Conservation (phyloP, 148 eudicot genomes). For the Rhododendron williamsianum region DNA sequence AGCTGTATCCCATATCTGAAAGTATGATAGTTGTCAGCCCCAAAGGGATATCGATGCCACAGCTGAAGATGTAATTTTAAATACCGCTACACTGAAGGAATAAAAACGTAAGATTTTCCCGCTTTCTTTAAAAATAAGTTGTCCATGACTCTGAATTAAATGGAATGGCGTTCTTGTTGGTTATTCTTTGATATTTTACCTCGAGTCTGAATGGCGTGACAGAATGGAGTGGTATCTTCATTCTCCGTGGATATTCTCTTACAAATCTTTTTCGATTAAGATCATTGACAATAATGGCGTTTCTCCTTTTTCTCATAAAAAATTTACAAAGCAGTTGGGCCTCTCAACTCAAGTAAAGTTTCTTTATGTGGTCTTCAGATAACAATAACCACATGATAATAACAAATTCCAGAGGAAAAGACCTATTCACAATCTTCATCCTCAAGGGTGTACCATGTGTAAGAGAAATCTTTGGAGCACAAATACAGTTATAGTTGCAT, state of each 20-base stretch:
- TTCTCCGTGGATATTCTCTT: background rate
- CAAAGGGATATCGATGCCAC: background rate
- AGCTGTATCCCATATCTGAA: slow-evolving; percentile 67
- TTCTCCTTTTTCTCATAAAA: background rate
- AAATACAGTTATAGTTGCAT: background rate
- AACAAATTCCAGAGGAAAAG: background rate
- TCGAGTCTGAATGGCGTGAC: background rate
- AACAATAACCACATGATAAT: background rate
- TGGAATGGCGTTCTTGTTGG: background rate
- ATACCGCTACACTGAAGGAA: background rate
- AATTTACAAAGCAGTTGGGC: background rate
- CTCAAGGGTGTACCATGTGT: background rate
- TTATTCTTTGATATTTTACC: background rate
- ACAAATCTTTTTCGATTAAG: background rate
- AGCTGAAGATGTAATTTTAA: background rate
- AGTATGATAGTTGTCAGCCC: background rate
- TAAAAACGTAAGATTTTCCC: background rate
- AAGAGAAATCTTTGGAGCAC: background rate
- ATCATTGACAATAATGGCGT: background rate
- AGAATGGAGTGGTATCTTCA: background rate
- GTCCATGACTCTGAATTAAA: background rate
- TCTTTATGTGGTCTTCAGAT: background rate
- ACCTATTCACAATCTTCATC: background rate
- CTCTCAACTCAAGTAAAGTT: background rate
- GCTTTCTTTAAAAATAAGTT: background rate